Percentiles rank a stretch among this genome's conserved stretches.
These are phyloP conservation scores for Melocanna baccifera DNA, from an alignment of 176 grass and related monocot species.

Conservation along the genomic window DNA sequence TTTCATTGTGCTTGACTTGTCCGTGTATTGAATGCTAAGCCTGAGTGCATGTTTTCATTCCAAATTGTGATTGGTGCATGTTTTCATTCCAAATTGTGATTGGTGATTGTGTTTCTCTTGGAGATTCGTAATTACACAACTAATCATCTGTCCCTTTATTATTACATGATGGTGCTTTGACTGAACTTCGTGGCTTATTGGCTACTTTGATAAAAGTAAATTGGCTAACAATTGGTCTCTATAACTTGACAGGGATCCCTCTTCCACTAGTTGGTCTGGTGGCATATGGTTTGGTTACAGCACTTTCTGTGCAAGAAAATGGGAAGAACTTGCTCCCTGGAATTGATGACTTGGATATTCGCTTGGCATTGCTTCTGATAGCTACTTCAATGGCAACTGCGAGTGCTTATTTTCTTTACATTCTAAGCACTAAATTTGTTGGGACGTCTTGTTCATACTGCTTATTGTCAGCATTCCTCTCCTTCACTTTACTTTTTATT, in stretches of 20 bases:
- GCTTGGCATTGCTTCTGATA: slow-evolving; percentile 57
- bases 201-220: neutral
- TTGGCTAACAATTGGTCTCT: neutral
- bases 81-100: neutral
- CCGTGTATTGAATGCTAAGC: neutral
- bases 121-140: neutral
- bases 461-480: slow-evolving; percentile 71
- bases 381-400: slow-evolving; percentile 90
- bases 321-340: slow-evolving; percentile 46
- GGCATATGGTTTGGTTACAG: slow-evolving; percentile 62
- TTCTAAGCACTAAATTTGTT: slow-evolving; percentile 77
- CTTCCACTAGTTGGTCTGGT: slow-evolving; percentile 68
- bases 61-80: neutral
- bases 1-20: neutral
- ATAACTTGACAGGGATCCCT: slow-evolving; percentile 57
- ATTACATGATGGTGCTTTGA: neutral
- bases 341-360: slow-evolving; percentile 52
- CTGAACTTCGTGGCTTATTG: neutral
- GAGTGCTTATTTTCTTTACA: slow-evolving; percentile 85
- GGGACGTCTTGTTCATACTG: slow-evolving; percentile 83
- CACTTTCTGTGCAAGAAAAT: slow-evolving; percentile 73
- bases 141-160: neutral
- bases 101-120: neutral
- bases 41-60: neutral
- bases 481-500: slow-evolving; percentile 78